Conservation (phyloP, 495 filamentous ascomycete genomes). For the Clavariopsis aquatica region DNA sequence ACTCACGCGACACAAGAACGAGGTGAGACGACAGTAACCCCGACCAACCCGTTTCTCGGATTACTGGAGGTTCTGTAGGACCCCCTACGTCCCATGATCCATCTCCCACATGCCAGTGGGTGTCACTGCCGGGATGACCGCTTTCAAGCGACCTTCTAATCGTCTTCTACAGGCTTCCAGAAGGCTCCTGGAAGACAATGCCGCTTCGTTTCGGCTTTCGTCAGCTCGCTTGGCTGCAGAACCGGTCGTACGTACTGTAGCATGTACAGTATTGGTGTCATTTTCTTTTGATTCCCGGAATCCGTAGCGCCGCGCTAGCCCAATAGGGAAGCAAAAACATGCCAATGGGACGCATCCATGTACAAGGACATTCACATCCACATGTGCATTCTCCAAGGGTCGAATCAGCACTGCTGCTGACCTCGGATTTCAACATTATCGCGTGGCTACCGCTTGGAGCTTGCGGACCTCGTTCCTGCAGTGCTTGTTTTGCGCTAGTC, state of each 20-base stretch:
- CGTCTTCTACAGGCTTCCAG: background rate
- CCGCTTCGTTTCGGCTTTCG: background rate
- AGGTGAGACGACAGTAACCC: background rate
- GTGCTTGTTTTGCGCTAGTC: background rate
- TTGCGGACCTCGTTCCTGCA: background rate
- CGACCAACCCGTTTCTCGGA: background rate
- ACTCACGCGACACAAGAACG: background rate
- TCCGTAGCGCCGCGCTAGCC: conserved; percentile 9
- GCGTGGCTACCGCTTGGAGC: background rate
- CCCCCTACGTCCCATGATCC: background rate
- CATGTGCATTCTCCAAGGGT: background rate
- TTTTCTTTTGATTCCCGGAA: conserved; percentile 12
- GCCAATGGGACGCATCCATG: background rate
- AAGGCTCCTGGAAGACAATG: background rate
- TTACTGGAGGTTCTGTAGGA: background rate
- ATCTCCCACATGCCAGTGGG: background rate
- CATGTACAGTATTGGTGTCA: conserved; percentile 4
- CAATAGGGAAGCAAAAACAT: background rate
- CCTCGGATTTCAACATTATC: background rate
- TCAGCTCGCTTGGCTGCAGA: background rate
- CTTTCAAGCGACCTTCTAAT: background rate
- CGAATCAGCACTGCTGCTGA: background rate
- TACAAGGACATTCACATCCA: background rate
- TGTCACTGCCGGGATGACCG: background rate
- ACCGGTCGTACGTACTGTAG: background rate